Evolutionary conservation across 129 eudicot genomes (phyloP).

Genomic region (Apium graveolens): DNA sequence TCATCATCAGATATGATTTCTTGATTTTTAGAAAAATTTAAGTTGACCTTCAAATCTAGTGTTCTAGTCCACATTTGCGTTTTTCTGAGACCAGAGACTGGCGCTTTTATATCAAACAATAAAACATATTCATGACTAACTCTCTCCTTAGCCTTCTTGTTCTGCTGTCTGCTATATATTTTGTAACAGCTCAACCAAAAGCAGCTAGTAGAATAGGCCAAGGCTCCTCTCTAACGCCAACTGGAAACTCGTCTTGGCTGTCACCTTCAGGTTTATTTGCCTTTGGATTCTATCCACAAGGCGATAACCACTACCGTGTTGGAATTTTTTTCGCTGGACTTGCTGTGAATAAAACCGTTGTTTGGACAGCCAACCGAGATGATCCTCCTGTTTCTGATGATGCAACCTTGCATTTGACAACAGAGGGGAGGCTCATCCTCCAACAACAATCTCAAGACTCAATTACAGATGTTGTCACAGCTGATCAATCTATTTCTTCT

Average conservation of each 20-base stretch:
- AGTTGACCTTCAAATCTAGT: too few relatives aligned
- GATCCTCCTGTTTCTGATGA: neutral
- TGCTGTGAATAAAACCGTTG: neutral
- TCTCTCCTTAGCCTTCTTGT: neutral
- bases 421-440: slow-evolving; percentile 5
- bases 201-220: slow-evolving; percentile 1
- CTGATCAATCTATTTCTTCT: neutral
- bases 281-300: slow-evolving; percentile 16
- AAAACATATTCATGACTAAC: neutral
- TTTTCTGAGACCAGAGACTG: too few relatives aligned
- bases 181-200: slow-evolving; percentile 16
- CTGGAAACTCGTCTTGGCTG: slow-evolving; percentile 9
- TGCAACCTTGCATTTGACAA: neutral
- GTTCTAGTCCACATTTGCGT: too few relatives aligned
- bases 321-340: slow-evolving; percentile 4
- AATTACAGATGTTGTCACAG: neutral
- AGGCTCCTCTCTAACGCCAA: slow-evolving; percentile 17
- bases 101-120: too few relatives aligned
- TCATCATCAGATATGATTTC: too few relatives aligned
- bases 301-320: neutral
- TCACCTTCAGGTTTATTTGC: slow-evolving; percentile 17
- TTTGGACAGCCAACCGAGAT: slow-evolving; percentile 19
- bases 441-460: neutral
- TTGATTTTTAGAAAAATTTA: too few relatives aligned
- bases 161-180: too few relatives aligned